Conservation (phyloP, 2,329 filamentous ascomycete species). For the Boeremia lycopersici region DNA sequence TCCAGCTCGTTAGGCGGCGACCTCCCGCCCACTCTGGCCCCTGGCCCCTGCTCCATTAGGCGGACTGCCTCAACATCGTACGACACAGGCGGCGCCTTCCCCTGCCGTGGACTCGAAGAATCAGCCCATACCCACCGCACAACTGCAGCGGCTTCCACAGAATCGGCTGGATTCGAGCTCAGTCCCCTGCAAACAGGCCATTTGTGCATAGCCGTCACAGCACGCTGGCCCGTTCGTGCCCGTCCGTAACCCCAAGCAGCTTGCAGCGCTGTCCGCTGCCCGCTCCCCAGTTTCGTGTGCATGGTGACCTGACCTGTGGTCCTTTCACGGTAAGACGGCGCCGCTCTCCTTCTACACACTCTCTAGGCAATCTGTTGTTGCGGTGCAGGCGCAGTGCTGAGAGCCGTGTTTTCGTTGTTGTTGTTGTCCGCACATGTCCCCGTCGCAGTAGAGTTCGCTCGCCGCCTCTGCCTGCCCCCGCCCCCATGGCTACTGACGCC, state of each 20-base stretch:
- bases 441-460: constrained; percentile 11
- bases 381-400: neutral
- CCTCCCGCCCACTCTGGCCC: constrained; percentile 1
- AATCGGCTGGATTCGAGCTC: neutral
- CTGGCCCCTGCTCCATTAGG: neutral
- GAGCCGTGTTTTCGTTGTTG: neutral
- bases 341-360: constrained; percentile 8
- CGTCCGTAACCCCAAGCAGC: neutral
- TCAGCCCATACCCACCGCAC: constrained; percentile 13
- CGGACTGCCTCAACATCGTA: constrained; percentile 8
- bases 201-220: constrained; percentile 10
- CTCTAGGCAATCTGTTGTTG: neutral
- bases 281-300: constrained; percentile 1
- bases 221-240: constrained; percentile 1
- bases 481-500: constrained; percentile 33
- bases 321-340: constrained; percentile 16
- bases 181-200: constrained; percentile 8
- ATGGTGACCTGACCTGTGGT: constrained; percentile 18
- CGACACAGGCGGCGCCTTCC: constrained; percentile 4
- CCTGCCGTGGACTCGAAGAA: neutral
- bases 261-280: constrained; percentile 5
- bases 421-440: constrained; percentile 2
- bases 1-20: neutral
- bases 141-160: constrained; percentile 8
- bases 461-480: neutral